Base-by-base conservation (phyloP, 1,139 yeast genomes). In the Protomyces macrosporus region DNA sequence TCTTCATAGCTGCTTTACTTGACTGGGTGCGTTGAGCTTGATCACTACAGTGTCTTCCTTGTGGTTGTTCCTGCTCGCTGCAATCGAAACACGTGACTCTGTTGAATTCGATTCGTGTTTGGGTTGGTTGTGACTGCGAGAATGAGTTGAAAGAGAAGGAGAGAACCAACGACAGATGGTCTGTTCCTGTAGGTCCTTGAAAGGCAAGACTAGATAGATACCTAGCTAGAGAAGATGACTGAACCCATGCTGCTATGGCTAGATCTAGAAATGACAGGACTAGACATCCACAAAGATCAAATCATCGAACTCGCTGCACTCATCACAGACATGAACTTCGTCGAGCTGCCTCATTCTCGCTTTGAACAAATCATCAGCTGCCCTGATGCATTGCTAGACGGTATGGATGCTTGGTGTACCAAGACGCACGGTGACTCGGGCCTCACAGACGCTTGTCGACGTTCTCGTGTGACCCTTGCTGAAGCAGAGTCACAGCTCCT, bases 281-380 rank as follows among this genome's bases (percentile, higher is more conserved):
- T 95, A 56, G 87, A 93, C 70, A 84, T 85, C 33, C 74, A 78
- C 34, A 51, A 61, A 65, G 95, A 90, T 71, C 84, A 81, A 65
- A 91, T 95, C 70, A 88, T 95, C 68, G 98, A 95, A 75, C 85
- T 95, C 39, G 90, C 98, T 73, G 90, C 97, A 73, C 77, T 91
- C 45, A 79, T 95, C 59, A 93, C 99, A 0, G 96, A 93, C 72
- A 90, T 88, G 6, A 76, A 88, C 65, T 78, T 93, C 68, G 82
- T 87, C 64, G 70, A 88, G 2, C 75, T 90, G 1, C 95, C 88
- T 65, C 80, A 69, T 70, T 59, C 75, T 1, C 95, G 93, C 0
- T 93, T 84, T 72, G 97, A 91, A 71, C 83, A 90, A 32, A 90
- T 90, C 1, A 80, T 93, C 12, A 90, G 87, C 72, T 85, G 82